Percentiles rank a stretch among this genome's conserved stretches.
phyloP scores from a whole-genome alignment of 129 eudicot genomes.

The Flaveria ramosissima region DNA sequence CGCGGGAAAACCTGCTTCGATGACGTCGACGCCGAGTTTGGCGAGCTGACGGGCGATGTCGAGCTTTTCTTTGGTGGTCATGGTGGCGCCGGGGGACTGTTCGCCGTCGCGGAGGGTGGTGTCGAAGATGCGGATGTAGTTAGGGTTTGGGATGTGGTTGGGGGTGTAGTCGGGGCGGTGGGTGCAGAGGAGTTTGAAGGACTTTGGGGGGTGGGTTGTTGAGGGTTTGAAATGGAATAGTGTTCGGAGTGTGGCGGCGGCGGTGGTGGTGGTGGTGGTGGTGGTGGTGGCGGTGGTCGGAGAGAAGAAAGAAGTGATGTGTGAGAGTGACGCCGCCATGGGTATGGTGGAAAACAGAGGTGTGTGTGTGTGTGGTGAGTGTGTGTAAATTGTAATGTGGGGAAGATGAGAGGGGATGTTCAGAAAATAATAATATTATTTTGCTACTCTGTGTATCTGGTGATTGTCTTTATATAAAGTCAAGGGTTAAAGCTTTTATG shows the following conservation, averaged over 20 bases:
- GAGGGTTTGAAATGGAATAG: conserved; percentile 27
- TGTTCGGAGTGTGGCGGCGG: background rate
- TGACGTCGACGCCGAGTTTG: conserved; percentile 76
- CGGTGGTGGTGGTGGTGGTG: background rate
- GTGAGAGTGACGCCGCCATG: conserved; percentile 3
- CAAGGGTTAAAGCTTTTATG: no score
- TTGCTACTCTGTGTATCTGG: no score
- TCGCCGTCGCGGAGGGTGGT: conserved; percentile 97
- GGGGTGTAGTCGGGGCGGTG: conserved; percentile 69
- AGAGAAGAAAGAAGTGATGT: conserved; percentile 1
- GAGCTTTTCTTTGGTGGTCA: conserved; percentile 81
- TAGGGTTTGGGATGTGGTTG: conserved; percentile 62
- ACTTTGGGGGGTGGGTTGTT: background rate
- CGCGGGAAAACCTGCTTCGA: conserved; percentile 94
- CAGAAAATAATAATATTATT: no score
- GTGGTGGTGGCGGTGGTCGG: conserved; percentile 11
- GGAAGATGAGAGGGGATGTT: background rate
- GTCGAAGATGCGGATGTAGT: conserved; percentile 79
- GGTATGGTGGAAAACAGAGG: background rate
- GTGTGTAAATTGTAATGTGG: background rate
- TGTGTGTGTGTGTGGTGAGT: background rate
- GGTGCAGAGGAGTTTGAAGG: conserved; percentile 41
- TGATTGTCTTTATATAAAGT: no score
- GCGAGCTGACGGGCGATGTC: conserved; percentile 81
- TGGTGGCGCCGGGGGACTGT: conserved; percentile 94